Percentiles rank a stretch among this genome's conserved stretches.
phyloP scores from a whole-genome alignment of 305 asterid species.

The Euphrasia arctica region DNA sequence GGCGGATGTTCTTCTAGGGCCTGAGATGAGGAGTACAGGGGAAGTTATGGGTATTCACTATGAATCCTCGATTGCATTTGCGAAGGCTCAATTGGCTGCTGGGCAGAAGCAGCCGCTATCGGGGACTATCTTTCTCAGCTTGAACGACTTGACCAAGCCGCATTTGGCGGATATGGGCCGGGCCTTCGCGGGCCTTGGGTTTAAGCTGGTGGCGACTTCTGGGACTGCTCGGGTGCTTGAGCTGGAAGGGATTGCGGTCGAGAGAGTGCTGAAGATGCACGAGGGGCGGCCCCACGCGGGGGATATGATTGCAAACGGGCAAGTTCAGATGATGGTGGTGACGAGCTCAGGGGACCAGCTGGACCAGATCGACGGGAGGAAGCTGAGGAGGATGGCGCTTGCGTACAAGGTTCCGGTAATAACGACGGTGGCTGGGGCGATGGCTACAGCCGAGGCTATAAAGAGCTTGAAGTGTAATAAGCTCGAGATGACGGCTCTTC shows the following conservation, averaged over 20 bases:
- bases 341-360: slow-evolving; percentile 84
- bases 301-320: slow-evolving; percentile 81
- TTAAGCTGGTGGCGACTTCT: slow-evolving; percentile 70
- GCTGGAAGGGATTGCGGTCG: slow-evolving; percentile 59
- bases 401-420: slow-evolving; percentile 84
- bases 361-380: slow-evolving; percentile 90
- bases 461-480: slow-evolving; percentile 73
- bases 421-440: slow-evolving; percentile 85
- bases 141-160: slow-evolving; percentile 78
- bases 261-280: slow-evolving; percentile 82
- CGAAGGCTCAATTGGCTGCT: slow-evolving; percentile 88
- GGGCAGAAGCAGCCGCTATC: slow-evolving; percentile 82
- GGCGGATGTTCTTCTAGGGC: slow-evolving; percentile 89
- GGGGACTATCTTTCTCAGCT: slow-evolving; percentile 82
- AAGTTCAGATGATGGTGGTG: slow-evolving; percentile 87
- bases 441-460: slow-evolving; percentile 94
- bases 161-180: slow-evolving; percentile 60
- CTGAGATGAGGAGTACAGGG: slow-evolving; percentile 98
- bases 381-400: slow-evolving; percentile 89
- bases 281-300: slow-evolving; percentile 93
- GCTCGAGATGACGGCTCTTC: slow-evolving; percentile 83
- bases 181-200: slow-evolving; percentile 61
- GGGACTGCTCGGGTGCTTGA: slow-evolving; percentile 90
- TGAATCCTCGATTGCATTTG: slow-evolving; percentile 75
- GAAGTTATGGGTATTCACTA: slow-evolving; percentile 86